Base-by-base conservation (phyloP, 371 early-diverging fungal species). In the Actinomortierella ambigua region DNA sequence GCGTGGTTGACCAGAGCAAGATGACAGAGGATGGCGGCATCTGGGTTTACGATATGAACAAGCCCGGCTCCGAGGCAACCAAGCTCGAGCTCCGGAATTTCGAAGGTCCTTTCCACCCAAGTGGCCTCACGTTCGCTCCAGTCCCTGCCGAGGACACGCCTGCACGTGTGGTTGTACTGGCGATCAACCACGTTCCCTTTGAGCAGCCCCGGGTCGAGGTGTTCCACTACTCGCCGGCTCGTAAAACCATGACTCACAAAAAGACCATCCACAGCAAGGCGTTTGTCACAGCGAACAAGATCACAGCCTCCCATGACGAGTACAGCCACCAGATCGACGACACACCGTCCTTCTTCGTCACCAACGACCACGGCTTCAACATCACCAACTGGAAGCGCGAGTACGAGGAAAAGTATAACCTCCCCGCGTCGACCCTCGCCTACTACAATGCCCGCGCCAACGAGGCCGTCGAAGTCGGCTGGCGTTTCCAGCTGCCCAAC, bases 231-330 rank as follows among this genome's bases (percentile, higher is more conserved):
- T 73, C 66, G 55, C 73, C 73, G 9, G 66, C 67, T 5, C 67
- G 73, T 44, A 73, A 73, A 53, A 59, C 57, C 18, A 63, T 73
- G 9, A 67, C 66, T 27, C 66, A 73, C 63, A 73, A 73, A 41
- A 73, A 73, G 67, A 73, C 73, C 29, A 66, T 73, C 47, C 63
- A 59, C 7, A 63, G 61, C 50, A 60, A 66, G 15, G 26, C 63
- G 51, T 73, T 73, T 28, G 56, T 66, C n/a, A 55, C 73, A 9
- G 73, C 73, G 55, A 73, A 67, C 63, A 73, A 73, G 62, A 73
- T 73, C 28, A 53, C 63, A 3, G 73, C 73, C 26, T 50, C 73
- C 3, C 14, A 40, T 6, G 48, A 51, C 1, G 41, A 46, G 6
- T 56, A 56, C 44, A 55, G 54, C 6, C 66, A 73, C 51, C 54